Evolutionary conservation across 345 rosid species (phyloP), one percentile per base, ranked within the genome.

Genomic region (Dipteronia sinensis): DNA sequence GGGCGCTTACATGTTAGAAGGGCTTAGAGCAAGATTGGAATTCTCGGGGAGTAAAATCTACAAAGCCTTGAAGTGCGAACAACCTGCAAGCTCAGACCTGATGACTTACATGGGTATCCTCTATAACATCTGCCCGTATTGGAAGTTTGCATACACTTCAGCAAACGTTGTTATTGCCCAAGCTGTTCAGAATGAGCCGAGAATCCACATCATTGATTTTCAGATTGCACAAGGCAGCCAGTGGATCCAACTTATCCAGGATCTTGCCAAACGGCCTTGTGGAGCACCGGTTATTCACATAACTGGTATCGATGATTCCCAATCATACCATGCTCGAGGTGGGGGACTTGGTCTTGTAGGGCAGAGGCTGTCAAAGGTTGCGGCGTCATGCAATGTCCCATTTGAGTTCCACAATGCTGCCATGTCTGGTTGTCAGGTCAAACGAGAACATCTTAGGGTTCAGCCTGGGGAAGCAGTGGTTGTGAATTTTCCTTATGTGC

Each of bases 181-280:
- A 85, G 97, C 89, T 27, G 82, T 90, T 75, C 81, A 81, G 73
- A 81, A 86, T 55, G 98, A 94, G 73, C 84, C 80, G 6, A 86
- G 84, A 79, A 83, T 96, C 79, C 99, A 96, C 87, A 86, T 96
- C 29, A 90, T 96, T 29, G 99, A 92, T 78, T 92, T 92, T 77
- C 97, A 92, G 86, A 90, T 92, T 64, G 97, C 95, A 15, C 97
- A 92, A 77, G 99, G 99, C 34, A 88, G 84, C 80, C 99, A 96
- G 73, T 94, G 93, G 91, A 71, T 89, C 75, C 55, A 25, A 69
- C 83, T 96, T 49, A 87, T 96, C 27, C 80, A 89, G 47, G 86
- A 77, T 75, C 94, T 96, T 71, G 92, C 83, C 27, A 73, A 78
- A 80, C 91, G 89, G 27, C 91, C 84, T 10, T 89, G 97, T 82